Base-by-base conservation (phyloP, 108 stramenopile genomes). In the Fragilaria radians region DNA sequence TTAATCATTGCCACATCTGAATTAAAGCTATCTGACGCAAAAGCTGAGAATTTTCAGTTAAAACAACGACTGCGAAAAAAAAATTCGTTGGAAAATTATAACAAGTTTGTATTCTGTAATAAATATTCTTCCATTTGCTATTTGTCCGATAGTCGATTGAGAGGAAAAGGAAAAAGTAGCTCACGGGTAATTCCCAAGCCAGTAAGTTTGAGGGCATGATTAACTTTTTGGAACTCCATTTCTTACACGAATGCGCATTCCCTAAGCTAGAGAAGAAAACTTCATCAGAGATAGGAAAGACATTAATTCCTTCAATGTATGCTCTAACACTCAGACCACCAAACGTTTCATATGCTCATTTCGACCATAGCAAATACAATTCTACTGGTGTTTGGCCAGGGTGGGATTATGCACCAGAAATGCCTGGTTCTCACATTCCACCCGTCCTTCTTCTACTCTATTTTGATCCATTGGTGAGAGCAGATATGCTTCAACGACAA, bases 321-420 rank as follows among this genome's bases (percentile, higher is more conserved):
- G 74, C 77, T 22, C 57, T 76, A 11, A 73, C 72, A 63, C 25
- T 77, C 18, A 69, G 88, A 0, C 79, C 83, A 7, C 51, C 58
- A 26, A 74, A 70, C 59, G 65, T 63, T 42, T 60, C 72, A 45
- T 58, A 70, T 19, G 65, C 67, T n/a, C 70, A 67, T 26, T 93
- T 93, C 70, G 77, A 82, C 49, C 82, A 82, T 55, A 57, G 76
- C 14, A 68, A 69, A 18, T 74, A 79, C 80, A 93, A 93, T 62
- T 58, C 78, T 9, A 79, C 83, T 7, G 73, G 71, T 3, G 50
- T 89, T 23, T 83, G 79, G 56, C 74, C 82, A 19, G 90, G 86
- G n/a, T 93, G 85, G 83, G 91, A 93, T 54, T 86, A 86, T 59
- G 47, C 79, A 34, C 71, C 73, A 18, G 66, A 78, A 0, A 76